These are phyloP conservation scores for Oxytropis ochrocephala DNA, from an alignment of 306 rosid species.

Conservation along the genomic window DNA sequence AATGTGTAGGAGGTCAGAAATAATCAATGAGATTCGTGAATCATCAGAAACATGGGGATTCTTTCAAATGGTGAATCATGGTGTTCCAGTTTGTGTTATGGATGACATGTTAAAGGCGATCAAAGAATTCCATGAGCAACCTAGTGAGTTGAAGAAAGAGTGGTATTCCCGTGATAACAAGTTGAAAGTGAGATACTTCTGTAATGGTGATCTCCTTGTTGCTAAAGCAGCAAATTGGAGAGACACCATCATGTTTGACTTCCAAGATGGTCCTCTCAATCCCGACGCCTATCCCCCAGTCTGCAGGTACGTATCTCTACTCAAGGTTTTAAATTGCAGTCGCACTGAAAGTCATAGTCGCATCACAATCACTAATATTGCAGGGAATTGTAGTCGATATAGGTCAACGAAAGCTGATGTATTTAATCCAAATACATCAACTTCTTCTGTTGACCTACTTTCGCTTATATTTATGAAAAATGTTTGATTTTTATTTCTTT, in stretches of 20 bases:
- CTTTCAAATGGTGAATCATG: slow-evolving; percentile 74
- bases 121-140: slow-evolving; percentile 57
- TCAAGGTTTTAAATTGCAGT: too few relatives aligned
- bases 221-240: slow-evolving; percentile 79
- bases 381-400: not conserved
- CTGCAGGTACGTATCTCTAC: slow-evolving; percentile 43
- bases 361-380: not conserved
- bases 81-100: slow-evolving; percentile 45
- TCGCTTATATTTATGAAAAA: too few relatives aligned
- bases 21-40: slow-evolving; percentile 35
- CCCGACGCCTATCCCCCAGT: slow-evolving; percentile 39
- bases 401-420: too few relatives aligned
- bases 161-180: slow-evolving; percentile 67
- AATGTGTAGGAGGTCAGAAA: slow-evolving; percentile 17
- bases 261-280: slow-evolving; percentile 50
- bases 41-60: slow-evolving; percentile 72
- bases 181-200: slow-evolving; percentile 42
- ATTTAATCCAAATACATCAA: too few relatives aligned
- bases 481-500: not conserved
- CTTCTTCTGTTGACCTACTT: too few relatives aligned
- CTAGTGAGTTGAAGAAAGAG: slow-evolving; percentile 49
- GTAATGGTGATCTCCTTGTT: slow-evolving; percentile 61
- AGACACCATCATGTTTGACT: slow-evolving; percentile 62
- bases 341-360: too few relatives aligned
- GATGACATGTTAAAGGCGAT: slow-evolving; percentile 40